Percentiles rank a stretch among this genome's conserved stretches.
Evolutionary conservation across 805 yeast genomes (phyloP).

Genomic region (Saturnispora sekii): DNA sequence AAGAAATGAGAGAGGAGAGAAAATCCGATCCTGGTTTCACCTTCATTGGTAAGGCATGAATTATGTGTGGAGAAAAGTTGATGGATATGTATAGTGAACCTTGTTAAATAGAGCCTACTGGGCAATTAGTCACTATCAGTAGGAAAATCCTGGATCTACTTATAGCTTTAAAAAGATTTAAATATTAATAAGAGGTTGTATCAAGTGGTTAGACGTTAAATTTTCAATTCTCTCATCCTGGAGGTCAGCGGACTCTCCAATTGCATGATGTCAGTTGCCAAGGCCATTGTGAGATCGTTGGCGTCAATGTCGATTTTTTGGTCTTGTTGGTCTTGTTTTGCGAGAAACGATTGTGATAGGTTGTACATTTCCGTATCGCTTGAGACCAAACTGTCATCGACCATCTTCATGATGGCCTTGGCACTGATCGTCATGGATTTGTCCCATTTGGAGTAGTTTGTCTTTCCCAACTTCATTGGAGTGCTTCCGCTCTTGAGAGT

Average conservation of each 20-base stretch:
- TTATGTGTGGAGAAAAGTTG: no score
- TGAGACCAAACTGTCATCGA: conserved; percentile 30
- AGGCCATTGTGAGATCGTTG: conserved; percentile 23
- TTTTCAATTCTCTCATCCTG: conserved; percentile 2
- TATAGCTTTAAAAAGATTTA: no score
- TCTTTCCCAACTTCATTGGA: conserved; percentile 5
- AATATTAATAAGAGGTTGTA: neutral
- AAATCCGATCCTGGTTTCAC: conserved; percentile 56
- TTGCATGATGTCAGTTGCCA: conserved; percentile 8
- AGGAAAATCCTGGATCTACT: no score
- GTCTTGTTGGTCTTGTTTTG: conserved; percentile 7
- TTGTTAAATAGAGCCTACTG: no score
- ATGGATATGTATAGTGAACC: no score
- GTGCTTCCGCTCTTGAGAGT: neutral
- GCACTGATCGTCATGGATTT: conserved; percentile 30
- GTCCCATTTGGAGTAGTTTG: conserved; percentile 24
- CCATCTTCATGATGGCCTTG: conserved; percentile 29
- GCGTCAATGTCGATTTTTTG: conserved; percentile 21
- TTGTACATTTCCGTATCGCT: conserved; percentile 27
- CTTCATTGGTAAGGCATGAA: neutral
- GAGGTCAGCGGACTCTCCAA: conserved; percentile 4
- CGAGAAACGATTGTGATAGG: conserved; percentile 15
- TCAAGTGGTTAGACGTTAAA: neutral
- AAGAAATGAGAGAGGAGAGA: conserved; percentile 45
- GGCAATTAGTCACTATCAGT: no score